These are phyloP conservation scores for Ascochyta lentis DNA, from an alignment of 2,329 filamentous ascomycete genomes.

Conservation along the genomic window DNA sequence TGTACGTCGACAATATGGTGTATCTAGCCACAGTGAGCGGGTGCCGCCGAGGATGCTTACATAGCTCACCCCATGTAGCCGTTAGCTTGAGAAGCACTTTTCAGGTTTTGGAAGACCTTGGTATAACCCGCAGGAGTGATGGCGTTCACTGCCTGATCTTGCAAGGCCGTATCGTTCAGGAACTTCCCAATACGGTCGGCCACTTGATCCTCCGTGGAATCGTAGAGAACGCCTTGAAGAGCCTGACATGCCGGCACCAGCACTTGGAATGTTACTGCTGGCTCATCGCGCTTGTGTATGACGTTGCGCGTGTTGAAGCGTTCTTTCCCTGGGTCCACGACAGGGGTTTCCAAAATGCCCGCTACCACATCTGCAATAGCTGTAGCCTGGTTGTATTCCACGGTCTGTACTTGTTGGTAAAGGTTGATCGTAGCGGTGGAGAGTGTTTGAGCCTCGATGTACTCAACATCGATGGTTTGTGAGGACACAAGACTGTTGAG, in stretches of 20 bases:
- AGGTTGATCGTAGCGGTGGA: neutral
- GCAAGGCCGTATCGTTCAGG: neutral
- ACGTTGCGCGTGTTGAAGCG: neutral
- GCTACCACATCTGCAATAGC: neutral
- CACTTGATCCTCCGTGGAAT: neutral
- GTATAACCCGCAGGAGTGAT: neutral
- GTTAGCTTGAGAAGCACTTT: neutral
- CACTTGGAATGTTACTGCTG: neutral
- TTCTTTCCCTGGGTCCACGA: neutral
- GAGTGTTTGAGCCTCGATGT: neutral
- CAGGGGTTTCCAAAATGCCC: neutral
- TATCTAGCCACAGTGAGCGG: neutral
- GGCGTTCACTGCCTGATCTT: neutral
- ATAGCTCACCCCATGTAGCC: conserved; percentile 1
- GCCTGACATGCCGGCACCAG: neutral
- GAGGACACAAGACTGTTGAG: neutral
- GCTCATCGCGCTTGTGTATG: neutral
- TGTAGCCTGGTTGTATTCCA: neutral
- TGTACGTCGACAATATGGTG: neutral
- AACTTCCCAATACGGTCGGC: neutral
- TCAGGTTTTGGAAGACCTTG: neutral
- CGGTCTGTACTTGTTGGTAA: neutral
- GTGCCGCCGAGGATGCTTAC: neutral
- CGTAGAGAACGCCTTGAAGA: neutral
- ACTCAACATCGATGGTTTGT: neutral